Percentiles rank a stretch among this genome's conserved stretches.
phyloP scores from a whole-genome alignment of 768 basidiomycete genomes.

The Suillus americanus region DNA sequence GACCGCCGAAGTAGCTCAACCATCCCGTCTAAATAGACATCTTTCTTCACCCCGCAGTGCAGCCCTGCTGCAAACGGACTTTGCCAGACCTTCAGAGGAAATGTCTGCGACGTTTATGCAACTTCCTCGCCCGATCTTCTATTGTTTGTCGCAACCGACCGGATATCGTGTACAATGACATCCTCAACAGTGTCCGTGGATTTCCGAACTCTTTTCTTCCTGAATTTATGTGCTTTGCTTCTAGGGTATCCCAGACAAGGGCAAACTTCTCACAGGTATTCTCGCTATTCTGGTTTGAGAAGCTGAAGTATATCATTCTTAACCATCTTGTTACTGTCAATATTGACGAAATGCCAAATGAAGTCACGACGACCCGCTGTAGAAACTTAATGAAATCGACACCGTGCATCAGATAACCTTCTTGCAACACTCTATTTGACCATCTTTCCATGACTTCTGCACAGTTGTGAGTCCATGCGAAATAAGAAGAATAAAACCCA shows the following conservation, averaged over 20 bases:
- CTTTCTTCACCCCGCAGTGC: constrained; percentile 17
- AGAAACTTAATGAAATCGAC: neutral
- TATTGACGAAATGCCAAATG: constrained; percentile 79
- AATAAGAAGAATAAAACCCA: neutral
- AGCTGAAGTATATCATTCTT: constrained; percentile 74
- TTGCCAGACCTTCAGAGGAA: constrained; percentile 75
- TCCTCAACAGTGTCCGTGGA: constrained; percentile 82
- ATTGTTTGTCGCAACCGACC: constrained; percentile 92
- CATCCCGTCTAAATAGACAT: neutral
- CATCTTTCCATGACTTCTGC: neutral
- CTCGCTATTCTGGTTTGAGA: constrained; percentile 94
- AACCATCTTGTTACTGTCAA: constrained; percentile 86
- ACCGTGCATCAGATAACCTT: neutral
- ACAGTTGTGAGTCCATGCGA: neutral
- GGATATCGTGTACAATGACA: constrained; percentile 96
- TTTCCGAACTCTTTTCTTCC: constrained; percentile 1
- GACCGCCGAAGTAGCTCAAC: neutral
- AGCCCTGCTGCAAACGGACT: constrained; percentile 53
- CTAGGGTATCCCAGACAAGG: constrained; percentile 94
- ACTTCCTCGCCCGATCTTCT: constrained; percentile 70
- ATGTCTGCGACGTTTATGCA: constrained; percentile 94
- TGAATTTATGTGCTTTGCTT: constrained; percentile 5
- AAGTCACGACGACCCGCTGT: constrained; percentile 37
- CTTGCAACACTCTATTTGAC: neutral
- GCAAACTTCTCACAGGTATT: constrained; percentile 87